Conservation (phyloP, 805 yeast genomes). For the Cyberlindnera lachancei region DNA sequence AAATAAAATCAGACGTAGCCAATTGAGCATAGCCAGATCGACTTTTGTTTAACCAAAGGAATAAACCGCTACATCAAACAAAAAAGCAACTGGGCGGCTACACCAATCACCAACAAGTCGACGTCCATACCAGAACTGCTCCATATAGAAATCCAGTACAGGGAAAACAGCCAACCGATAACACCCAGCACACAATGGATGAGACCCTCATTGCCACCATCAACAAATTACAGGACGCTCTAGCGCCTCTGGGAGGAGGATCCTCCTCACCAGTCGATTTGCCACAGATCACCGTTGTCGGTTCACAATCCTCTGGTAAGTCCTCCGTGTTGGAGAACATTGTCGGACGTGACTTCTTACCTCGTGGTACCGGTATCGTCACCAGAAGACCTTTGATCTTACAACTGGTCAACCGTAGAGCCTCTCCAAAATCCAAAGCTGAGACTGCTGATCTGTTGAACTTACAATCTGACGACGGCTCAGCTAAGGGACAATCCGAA, state of each 20-base stretch:
- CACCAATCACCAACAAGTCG: no score
- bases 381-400: slow-evolving; percentile 82
- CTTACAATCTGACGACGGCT: slow-evolving; percentile 27
- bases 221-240: slow-evolving; percentile 77
- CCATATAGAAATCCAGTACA: no score
- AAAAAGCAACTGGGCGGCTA: no score
- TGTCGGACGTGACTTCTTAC: slow-evolving; percentile 86
- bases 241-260: slow-evolving; percentile 82
- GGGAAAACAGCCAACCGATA: no score
- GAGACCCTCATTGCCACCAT: slow-evolving; percentile 68
- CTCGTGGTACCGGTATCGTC: slow-evolving; percentile 90
- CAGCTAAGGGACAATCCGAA: slow-evolving; percentile 47
- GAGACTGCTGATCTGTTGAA: slow-evolving; percentile 25
- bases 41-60: no score
- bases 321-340: slow-evolving; percentile 86
- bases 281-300: slow-evolving; percentile 93
- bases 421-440: slow-evolving; percentile 24
- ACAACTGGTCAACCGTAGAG: slow-evolving; percentile 68
- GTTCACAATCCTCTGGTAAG: slow-evolving; percentile 86
- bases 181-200: slow-evolving; percentile 63
- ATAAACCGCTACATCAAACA: no score
- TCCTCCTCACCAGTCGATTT: slow-evolving; percentile 76
- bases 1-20: not conserved
- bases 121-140: no score
- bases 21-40: no score